phyloP scores from a whole-genome alignment of 192 early-diverging fungal genomes.

The Coemansia sp. region DNA sequence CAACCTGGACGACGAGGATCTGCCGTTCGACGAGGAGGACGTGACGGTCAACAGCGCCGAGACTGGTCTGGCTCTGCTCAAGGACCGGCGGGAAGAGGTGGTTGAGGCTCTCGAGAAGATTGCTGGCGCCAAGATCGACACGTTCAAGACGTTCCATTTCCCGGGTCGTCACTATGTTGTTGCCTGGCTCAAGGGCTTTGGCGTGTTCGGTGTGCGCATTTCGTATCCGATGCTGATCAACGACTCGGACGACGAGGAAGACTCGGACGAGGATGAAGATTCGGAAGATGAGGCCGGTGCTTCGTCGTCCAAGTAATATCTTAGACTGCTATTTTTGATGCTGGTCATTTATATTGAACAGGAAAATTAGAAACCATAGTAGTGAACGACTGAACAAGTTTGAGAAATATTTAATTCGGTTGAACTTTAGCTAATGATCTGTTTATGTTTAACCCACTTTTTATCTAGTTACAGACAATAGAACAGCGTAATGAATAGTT shows the following conservation, averaged over 20 bases:
- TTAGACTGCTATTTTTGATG: too few species aligned
- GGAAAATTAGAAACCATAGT: not conserved
- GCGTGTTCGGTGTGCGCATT: conserved; percentile 53
- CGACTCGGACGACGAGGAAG: conserved; percentile 26
- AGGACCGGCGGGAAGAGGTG: conserved; percentile 38
- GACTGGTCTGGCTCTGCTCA: conserved; percentile 43
- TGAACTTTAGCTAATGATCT: too few species aligned
- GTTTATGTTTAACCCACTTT: too few species aligned
- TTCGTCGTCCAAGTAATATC: conserved; percentile 8
- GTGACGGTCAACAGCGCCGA: conserved; percentile 22
- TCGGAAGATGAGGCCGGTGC: conserved; percentile 23
- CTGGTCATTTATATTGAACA: too few species aligned
- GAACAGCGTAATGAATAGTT: not conserved
- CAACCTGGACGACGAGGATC: conserved; percentile 28
- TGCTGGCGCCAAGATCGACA: conserved; percentile 41
- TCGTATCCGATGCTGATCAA: conserved; percentile 50
- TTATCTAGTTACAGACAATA: too few species aligned
- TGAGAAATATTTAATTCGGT: too few species aligned
- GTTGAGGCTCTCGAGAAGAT: conserved; percentile 38
- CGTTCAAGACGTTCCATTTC: conserved; percentile 54
- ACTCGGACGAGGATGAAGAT: conserved; percentile 22
- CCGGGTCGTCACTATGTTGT: conserved; percentile 55
- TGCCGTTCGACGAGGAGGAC: conserved; percentile 50
- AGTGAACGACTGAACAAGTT: too few species aligned
- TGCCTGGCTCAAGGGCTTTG: conserved; percentile 53